A percentile compares a stretch with the other conserved stretches of the same genome.
phyloP scores from a whole-genome alignment of 306 rosid species.

The Notholithocarpus densiflorus region DNA sequence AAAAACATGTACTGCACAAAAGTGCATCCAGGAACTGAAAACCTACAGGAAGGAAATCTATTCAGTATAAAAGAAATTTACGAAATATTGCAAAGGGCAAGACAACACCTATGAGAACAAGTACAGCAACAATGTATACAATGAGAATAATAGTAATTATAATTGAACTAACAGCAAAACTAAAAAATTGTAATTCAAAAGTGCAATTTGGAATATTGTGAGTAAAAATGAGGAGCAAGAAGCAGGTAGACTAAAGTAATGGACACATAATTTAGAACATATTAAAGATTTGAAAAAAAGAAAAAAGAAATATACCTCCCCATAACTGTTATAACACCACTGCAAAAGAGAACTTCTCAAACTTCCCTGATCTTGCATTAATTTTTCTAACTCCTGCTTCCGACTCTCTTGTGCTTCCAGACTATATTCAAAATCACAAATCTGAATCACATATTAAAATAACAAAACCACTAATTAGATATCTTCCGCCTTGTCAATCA shows the following conservation, averaged over 20 bases:
- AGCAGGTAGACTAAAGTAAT: background rate
- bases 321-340: conserved; percentile 90
- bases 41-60: conserved; percentile 49
- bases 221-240: background rate
- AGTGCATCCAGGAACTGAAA: conserved; percentile 97
- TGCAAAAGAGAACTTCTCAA: conserved; percentile 80
- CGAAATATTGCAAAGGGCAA: background rate
- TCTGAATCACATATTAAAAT: conserved; percentile 44
- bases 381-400: conserved; percentile 74
- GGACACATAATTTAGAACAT: background rate
- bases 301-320: conserved; percentile 54
- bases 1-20: conserved; percentile 75
- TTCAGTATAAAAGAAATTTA: conserved; percentile 5
- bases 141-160: background rate
- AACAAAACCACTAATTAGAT: conserved; percentile 18
- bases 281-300: background rate
- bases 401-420: conserved; percentile 72
- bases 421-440: conserved; percentile 85
- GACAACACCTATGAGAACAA: background rate
- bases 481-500: conserved; percentile 3
- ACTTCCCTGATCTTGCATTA: conserved; percentile 78
- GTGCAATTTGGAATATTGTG: background rate
- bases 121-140: background rate
- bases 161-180: conserved; percentile 2
- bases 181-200: conserved; percentile 1